Base-by-base conservation (phyloP, 352 stramenopile genomes). In the Discostella stelligera region DNA sequence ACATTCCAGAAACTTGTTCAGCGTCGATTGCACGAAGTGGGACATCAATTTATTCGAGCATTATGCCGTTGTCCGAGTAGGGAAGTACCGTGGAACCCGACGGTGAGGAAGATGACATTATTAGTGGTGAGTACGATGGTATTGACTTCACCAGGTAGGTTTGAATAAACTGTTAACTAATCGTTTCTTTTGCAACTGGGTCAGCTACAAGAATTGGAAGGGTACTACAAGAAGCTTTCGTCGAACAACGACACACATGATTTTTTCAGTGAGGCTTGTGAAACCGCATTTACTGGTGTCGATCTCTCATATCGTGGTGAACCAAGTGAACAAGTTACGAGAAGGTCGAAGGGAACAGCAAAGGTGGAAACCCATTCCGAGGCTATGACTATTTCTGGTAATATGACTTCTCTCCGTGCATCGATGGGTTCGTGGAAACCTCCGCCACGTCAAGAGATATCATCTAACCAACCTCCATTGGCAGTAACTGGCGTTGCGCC, bases 401-500 rank as follows among this genome's bases (percentile, higher is more conserved):
- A 75, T 46, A 66, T 84, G 67, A 77, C 62, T 56, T 85, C 82
- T 32, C 37, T 88, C 9, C 78, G 79, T 66, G 66, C 65, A 23
- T 71, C 74, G 2, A 88, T 89, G 82, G 83, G 83, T 14, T 71
- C 39, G 52, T 91, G 85, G 85, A 81, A 66, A 56, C 79, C 85
- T 5, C 80, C 83, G 21, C 37, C 64, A 44, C 49, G 10, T 44
- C 23, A 50, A 50, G 55, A 14, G 16, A 50, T 21, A 50, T 23
- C 32, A 23, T 58, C 23, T n/a, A 18, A 52, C 14, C 61, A 71
- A 48, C 88, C 90, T 46, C 90, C 90, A 63, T 64, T 90, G 11
- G 86, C 76, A 27, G 75, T 94, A 11, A 95, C 90, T 16, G 91
- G 91, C 39, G 89, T 94, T 21, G 91, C 91, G 49, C 90, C 91